Evolutionary conservation across 306 rosid species (phyloP).

Genomic region (Ammopiptanthus mongolicus): DNA sequence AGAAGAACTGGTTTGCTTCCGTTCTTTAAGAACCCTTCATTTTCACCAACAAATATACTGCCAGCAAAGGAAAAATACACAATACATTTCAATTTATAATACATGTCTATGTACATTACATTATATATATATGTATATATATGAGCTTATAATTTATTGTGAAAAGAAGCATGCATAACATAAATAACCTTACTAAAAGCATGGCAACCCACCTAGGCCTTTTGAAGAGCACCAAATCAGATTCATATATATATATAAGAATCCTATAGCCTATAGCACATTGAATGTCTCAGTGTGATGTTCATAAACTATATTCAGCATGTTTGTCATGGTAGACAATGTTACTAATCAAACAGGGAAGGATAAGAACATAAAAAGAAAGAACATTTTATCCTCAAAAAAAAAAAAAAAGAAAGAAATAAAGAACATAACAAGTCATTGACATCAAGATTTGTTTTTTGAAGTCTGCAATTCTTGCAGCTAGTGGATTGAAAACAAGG

Average conservation of each 20-base stretch:
- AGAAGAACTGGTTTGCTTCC: slow-evolving; percentile 70
- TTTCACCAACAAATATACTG: slow-evolving; percentile 59
- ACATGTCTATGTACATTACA: background rate
- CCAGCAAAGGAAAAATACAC: slow-evolving; percentile 24
- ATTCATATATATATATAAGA: too few species aligned
- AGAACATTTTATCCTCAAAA: background rate
- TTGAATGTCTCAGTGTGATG: background rate
- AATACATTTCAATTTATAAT: background rate
- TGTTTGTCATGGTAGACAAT: background rate
- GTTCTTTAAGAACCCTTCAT: slow-evolving; percentile 69
- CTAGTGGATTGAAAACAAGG: background rate
- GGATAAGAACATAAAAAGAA: background rate
- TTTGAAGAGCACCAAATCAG: too few species aligned
- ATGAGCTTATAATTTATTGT: background rate
- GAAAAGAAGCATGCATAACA: background rate
- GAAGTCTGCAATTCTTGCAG: background rate
- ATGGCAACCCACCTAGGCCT: background rate
- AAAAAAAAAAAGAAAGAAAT: background rate
- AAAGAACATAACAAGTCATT: too few species aligned
- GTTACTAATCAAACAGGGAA: background rate
- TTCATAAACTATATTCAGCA: background rate
- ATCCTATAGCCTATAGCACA: background rate
- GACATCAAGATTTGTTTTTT: background rate
- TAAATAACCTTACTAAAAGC: background rate
- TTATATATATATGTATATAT: background rate